A percentile compares a stretch with the other conserved stretches of the same genome.
Evolutionary conservation across 306 rosid genomes (phyloP).

Genomic region (Arachis hypogaea): DNA sequence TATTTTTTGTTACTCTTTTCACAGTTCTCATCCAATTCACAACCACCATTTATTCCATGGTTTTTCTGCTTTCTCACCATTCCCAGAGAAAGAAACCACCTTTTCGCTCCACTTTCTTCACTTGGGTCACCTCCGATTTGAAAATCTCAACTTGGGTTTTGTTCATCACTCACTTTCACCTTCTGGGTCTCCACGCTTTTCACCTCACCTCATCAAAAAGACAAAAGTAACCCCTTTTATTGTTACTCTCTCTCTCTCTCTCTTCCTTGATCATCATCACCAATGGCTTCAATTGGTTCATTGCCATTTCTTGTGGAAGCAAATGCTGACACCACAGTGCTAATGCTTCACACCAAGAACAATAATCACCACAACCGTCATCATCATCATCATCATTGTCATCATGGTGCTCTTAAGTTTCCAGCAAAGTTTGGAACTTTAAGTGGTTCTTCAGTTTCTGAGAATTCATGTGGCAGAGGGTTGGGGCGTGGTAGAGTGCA

Average conservation of each 20-base stretch:
- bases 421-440: slow-evolving; percentile 28
- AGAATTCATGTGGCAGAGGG: slow-evolving; percentile 34
- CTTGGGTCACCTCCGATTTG: slow-evolving; percentile 33
- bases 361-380: not conserved
- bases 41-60: not conserved
- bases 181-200: slow-evolving; percentile 41
- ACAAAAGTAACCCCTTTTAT: no score
- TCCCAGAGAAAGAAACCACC: not conserved
- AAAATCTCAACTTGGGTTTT: slow-evolving; percentile 34
- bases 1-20: not conserved
- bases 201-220: not conserved
- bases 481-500: slow-evolving; percentile 47
- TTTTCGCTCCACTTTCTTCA: not conserved
- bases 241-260: no score
- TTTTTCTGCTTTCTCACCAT: not conserved
- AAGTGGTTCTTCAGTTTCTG: slow-evolving; percentile 34
- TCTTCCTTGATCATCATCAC: not conserved
- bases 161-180: slow-evolving; percentile 37
- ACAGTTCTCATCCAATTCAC: not conserved
- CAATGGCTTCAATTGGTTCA: slow-evolving; percentile 66
- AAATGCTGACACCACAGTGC: slow-evolving; percentile 47
- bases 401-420: slow-evolving; percentile 34
- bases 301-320: slow-evolving; percentile 52
- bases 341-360: slow-evolving; percentile 43
- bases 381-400: not conserved